Evolutionary conservation across 345 rosid genomes (phyloP), one percentile per base, ranked within the genome.

Genomic region (Gossypium australe): DNA sequence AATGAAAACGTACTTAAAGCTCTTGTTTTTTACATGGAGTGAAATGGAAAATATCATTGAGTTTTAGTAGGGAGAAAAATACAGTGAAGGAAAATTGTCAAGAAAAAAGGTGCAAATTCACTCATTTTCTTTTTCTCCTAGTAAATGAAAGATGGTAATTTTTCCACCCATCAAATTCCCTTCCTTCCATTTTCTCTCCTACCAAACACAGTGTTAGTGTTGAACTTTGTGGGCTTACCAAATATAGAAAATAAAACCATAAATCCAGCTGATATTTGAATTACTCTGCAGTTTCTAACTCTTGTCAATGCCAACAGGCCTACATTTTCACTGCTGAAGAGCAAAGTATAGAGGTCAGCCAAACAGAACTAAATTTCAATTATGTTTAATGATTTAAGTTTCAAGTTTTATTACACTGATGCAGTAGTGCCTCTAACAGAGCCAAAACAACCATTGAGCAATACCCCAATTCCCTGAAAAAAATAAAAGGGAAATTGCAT

Each of bases 221-320:
- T 7, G 1, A n/a, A 47, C 17, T 22, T 20, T 25, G 27, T 25
- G 27, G 20, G 55, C 71, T 22, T 84, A 89, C 97, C 94, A 2
- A 91, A 87, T 71, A 89, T 67, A 44, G 97, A 88, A 83, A 91
- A 89, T 82, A 89, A 85, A 73, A 88, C 82, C 92, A 88, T 89
- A 82, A 88, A 89, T 7, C 80, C 87, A 38, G 92, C 89, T 77
- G 97, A 88, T 80, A 89, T 85, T 82, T 91, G 94, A 68, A 85
- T 82, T 47, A 91, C 94, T 80, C 97, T 80, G 81, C 97, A 75
- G 80, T 94, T 91, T 38, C 97, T 92, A 76, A 89, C 87, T 55
- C 80, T 87, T 13, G 97, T 91, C 84, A 89, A 71, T 73, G 91
- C 97, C 77, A 91, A 74, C 51, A 88, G 78, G 66, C 97, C 94